Conservation (phyloP, 768 basidiomycete species). For the Calocybe cyanea region DNA sequence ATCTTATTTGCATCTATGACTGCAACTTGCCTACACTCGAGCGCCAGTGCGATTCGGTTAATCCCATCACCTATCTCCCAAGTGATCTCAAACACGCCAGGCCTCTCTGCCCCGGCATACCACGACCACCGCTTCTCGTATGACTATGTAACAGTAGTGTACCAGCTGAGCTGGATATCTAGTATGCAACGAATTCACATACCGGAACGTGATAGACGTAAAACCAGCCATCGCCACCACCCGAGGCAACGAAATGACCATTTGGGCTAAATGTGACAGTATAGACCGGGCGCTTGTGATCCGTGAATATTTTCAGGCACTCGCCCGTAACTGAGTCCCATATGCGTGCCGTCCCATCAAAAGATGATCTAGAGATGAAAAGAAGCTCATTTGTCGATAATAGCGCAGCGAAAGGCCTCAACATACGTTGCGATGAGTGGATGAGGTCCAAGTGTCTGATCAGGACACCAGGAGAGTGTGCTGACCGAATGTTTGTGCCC, state of each 20-base stretch:
- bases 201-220: slow-evolving; percentile 70
- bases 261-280: slow-evolving; percentile 73
- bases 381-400: slow-evolving; percentile 1
- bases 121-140: slow-evolving; percentile 61
- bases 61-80: slow-evolving; percentile 56
- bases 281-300: slow-evolving; percentile 72
- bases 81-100: slow-evolving; percentile 72
- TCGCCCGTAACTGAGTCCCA: slow-evolving; percentile 81
- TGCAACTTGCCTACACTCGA: slow-evolving; percentile 66
- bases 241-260: slow-evolving; percentile 69
- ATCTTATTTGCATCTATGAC: slow-evolving; percentile 60
- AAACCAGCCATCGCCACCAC: slow-evolving; percentile 75
- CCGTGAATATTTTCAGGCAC: slow-evolving; percentile 66
- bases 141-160: slow-evolving; percentile 20
- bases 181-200: slow-evolving; percentile 15
- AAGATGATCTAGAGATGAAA: slow-evolving; percentile 54
- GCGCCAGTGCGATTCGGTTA: slow-evolving; percentile 64
- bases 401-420: not conserved
- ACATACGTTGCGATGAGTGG: slow-evolving; percentile 72
- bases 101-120: slow-evolving; percentile 53
- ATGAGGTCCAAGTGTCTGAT: slow-evolving; percentile 40
- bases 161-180: not conserved
- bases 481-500: slow-evolving; percentile 69
- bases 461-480: slow-evolving; percentile 67
- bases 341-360: slow-evolving; percentile 74